Conservation (phyloP, 2,329 filamentous ascomycete genomes). For the Cadophora sp. region DNA sequence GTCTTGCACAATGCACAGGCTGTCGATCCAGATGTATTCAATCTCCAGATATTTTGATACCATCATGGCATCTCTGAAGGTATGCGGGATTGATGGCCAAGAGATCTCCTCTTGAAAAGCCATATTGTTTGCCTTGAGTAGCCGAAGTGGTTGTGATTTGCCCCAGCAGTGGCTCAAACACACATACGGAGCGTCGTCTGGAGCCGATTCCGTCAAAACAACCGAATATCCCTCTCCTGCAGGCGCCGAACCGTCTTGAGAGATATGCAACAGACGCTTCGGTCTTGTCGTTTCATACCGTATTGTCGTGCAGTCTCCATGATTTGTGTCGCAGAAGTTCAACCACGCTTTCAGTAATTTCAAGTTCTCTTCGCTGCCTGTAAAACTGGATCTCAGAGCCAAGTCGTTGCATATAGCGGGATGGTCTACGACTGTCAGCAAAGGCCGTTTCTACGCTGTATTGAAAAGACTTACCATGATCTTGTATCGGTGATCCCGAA, state of each 20-base stretch:
- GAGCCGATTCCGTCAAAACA: not conserved
- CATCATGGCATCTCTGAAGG: too few relatives aligned
- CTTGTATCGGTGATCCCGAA: not conserved
- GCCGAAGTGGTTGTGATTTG: not conserved
- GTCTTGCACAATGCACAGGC: too few relatives aligned
- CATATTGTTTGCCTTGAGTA: too few relatives aligned
- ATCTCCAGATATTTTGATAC: too few relatives aligned
- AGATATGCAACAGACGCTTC: not conserved
- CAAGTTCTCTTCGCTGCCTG: not conserved
- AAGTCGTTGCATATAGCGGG: not conserved
- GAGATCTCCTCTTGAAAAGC: too few relatives aligned
- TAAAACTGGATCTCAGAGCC: not conserved
- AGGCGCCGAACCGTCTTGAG: not conserved
- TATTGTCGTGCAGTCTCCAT: not conserved
- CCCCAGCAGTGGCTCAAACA: not conserved
- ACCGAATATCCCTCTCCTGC: not conserved
- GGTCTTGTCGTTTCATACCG: not conserved
- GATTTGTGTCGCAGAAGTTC: not conserved
- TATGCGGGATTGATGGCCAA: too few relatives aligned
- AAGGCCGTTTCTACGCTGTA: too few relatives aligned
- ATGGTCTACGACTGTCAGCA: not conserved
- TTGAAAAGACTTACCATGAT: not conserved
- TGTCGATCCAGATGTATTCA: too few relatives aligned
- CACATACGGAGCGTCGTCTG: not conserved
- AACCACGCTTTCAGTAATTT: not conserved